Base-by-base conservation (phyloP, 2,329 filamentous ascomycete species). In the Cladosporium cucumerinum region DNA sequence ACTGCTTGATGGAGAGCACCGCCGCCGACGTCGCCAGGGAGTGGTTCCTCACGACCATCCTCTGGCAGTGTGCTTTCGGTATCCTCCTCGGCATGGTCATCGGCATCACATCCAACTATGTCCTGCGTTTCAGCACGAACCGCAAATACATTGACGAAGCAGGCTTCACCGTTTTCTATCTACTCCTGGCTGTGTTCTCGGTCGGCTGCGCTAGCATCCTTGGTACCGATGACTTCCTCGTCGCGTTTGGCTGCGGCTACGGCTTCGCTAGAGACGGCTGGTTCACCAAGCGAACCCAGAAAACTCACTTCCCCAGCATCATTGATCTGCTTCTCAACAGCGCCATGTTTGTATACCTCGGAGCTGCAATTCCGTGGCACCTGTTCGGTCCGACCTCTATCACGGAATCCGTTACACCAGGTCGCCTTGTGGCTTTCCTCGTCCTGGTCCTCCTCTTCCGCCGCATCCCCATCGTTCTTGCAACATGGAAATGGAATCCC, bases 271-370 rank as follows among this genome's bases (percentile, higher is more conserved):
- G 82, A 63, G 82, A 83, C 65, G 83, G 84, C 39, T 85, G 82
- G 78, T 84, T 83, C 64, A 75, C 79, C 1, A 80, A 79, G 49
- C 79, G 81, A 67, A 83, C 77, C 3, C 76, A 77, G 6, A 77
- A 79, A 36, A 78, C 81, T 0, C 74, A 80, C 1, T 76, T 86
- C 1, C 81, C 82, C 0, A 73, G 80, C 12, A 78, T 86, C 54
- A 79, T 85, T 61, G 84, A 86, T 67, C 71, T 86, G n/a, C 74
- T 86, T 51, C 79, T 86, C 66, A 86, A 86, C 70, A 81, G 78
- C 10, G 78, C 79, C 21, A 80, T 86, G 77, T 86, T 86, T 66
- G 78, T 86, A 57, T 85, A 84, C 72, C 82, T 86, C 34, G 84
- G 84, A 23, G 77, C 83, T 2, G 82, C 84, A 67, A 82, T 86